phyloP scores from a whole-genome alignment of 148 eudicot genomes.

The Chenopodium album region DNA sequence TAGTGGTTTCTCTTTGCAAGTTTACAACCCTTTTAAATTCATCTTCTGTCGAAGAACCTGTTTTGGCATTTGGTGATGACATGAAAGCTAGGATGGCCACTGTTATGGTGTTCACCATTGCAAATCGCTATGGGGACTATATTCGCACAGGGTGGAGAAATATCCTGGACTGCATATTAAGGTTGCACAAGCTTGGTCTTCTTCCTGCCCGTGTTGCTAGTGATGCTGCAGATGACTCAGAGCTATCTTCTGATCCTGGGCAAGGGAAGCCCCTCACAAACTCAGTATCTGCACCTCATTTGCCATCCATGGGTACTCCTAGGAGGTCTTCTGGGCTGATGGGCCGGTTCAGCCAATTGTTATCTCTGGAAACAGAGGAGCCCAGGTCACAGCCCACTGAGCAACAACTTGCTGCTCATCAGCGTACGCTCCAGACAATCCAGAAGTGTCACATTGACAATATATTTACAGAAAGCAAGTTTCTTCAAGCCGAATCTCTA shows the following conservation, averaged over 20 bases:
- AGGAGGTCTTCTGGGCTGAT: conserved; percentile 84
- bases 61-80: conserved; percentile 80
- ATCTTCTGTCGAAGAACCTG: conserved; percentile 69
- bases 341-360: conserved; percentile 86
- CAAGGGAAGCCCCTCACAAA: conserved; percentile 48
- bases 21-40: conserved; percentile 80
- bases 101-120: conserved; percentile 75
- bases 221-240: conserved; percentile 77
- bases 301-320: conserved; percentile 58
- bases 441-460: conserved; percentile 82
- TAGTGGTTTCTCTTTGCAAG: conserved; percentile 89
- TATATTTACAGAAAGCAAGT: conserved; percentile 89
- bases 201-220: conserved; percentile 86
- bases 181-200: conserved; percentile 82
- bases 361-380: conserved; percentile 86
- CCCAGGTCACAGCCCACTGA: conserved; percentile 80
- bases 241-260: conserved; percentile 49
- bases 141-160: conserved; percentile 90
- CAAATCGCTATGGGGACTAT: conserved; percentile 81
- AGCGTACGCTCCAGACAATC: conserved; percentile 81
- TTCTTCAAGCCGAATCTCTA: conserved; percentile 92
- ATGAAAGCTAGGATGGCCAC: conserved; percentile 87
- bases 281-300: conserved; percentile 53
- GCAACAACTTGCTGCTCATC: conserved; percentile 85
- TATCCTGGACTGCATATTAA: conserved; percentile 73